phyloP scores from a whole-genome alignment of 192 early-diverging fungal genomes.

The Diversispora epigaea region DNA sequence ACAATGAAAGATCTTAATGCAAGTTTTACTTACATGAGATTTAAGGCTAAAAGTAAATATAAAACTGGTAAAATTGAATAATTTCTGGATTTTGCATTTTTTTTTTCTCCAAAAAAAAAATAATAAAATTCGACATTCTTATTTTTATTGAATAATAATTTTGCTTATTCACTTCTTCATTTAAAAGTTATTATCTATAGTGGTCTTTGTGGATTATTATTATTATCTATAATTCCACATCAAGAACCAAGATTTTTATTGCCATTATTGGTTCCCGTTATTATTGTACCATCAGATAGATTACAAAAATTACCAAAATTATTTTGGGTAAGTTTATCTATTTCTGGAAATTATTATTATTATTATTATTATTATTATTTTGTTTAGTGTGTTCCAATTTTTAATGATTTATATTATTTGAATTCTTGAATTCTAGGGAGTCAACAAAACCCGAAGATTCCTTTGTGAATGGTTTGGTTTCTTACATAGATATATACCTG shows the following conservation, averaged over 20 bases:
- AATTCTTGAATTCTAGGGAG: constrained; percentile 51
- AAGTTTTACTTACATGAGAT: constrained; percentile 24
- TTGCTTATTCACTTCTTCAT: not conserved
- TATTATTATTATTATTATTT: not conserved
- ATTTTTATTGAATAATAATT: not conserved
- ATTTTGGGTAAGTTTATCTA: constrained; percentile 50
- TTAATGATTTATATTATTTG: not conserved
- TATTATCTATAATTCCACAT: constrained; percentile 70
- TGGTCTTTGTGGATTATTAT: constrained; percentile 42
- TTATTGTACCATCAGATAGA: constrained; percentile 45
- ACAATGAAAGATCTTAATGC: constrained; percentile 31
- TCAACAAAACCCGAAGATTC: constrained; percentile 80
- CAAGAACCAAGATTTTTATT: constrained; percentile 81
- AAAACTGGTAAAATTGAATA: constrained; percentile 34
- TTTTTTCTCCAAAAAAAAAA: not conserved
- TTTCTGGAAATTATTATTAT: not conserved
- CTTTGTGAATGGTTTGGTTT: constrained; percentile 80
- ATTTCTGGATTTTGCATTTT: not conserved
- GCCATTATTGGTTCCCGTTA: constrained; percentile 62
- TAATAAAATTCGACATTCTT: too few relatives aligned
- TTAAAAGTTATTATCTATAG: constrained; percentile 47
- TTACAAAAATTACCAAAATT: constrained; percentile 39
- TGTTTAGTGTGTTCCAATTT: not conserved
- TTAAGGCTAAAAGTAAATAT: constrained; percentile 32
- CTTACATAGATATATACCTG: constrained; percentile 81